Evolutionary conservation across 2,329 filamentous ascomycete species (phyloP).

Genomic region (Venturia oleaginea): DNA sequence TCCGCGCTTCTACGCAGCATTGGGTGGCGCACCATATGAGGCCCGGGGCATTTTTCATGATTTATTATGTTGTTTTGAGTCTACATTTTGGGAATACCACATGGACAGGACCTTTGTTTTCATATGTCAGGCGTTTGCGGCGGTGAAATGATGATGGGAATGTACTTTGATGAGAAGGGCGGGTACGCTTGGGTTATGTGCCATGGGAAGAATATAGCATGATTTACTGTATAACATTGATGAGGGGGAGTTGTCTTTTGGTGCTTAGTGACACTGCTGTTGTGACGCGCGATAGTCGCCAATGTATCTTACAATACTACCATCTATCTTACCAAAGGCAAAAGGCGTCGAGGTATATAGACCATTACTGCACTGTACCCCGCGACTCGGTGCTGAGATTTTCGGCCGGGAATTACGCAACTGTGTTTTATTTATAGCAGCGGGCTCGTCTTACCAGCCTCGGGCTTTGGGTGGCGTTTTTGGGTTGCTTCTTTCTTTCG

Average conservation of each 20-base stretch:
- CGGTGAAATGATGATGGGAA: background rate
- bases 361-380: too few relatives aligned
- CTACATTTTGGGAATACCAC: conserved; percentile 7
- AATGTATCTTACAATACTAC: too few relatives aligned
- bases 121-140: background rate
- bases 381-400: background rate
- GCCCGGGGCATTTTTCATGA: background rate
- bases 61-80: background rate
- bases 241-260: background rate
- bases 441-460: background rate
- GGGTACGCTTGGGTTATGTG: background rate
- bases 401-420: background rate
- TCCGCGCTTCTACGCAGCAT: background rate
- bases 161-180: background rate
- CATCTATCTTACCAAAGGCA: too few relatives aligned
- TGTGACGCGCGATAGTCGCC: too few relatives aligned
- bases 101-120: background rate
- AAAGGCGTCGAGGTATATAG: too few relatives aligned
- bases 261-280: too few relatives aligned
- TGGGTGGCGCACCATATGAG: background rate
- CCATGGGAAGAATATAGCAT: background rate
- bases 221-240: background rate
- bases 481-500: background rate
- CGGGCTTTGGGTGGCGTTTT: background rate
- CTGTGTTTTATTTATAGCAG: conserved; percentile 5